Conservation (phyloP, 441 rosid genomes). For the Gossypium aridum region DNA sequence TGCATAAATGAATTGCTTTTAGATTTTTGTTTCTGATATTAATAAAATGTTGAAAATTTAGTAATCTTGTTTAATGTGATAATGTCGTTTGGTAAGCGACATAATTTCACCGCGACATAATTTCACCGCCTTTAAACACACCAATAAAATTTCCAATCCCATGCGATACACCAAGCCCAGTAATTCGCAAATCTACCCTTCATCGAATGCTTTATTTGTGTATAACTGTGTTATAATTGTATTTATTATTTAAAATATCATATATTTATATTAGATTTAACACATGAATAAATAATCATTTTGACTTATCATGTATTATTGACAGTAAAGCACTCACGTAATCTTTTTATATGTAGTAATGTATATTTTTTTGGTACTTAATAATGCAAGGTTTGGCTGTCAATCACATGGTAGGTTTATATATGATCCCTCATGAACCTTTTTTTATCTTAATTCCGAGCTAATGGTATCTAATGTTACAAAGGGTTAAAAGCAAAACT, state of each 20-base stretch:
- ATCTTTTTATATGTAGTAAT: neutral
- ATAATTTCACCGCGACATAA: too few relatives aligned
- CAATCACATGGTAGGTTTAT: neutral
- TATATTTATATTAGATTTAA: too few relatives aligned
- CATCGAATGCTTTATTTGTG: too few relatives aligned
- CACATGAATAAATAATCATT: too few relatives aligned
- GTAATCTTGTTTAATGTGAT: neutral
- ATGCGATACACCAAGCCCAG: too few relatives aligned
- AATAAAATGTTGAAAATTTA: too few relatives aligned
- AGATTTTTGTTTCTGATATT: neutral
- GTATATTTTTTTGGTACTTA: neutral
- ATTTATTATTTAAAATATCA: neutral
- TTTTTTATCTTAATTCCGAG: too few relatives aligned
- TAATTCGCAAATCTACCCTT: too few relatives aligned
- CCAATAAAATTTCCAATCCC: neutral
- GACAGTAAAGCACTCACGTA: neutral
- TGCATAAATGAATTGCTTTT: neutral
- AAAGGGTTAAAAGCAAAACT: too few relatives aligned
- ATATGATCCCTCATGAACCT: neutral
- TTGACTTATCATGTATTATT: neutral
- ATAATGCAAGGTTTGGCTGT: neutral
- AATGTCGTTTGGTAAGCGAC: neutral
- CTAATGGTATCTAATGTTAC: too few relatives aligned
- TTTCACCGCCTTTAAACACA: neutral
- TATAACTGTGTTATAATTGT: neutral